Conservation (phyloP, 2,329 filamentous ascomycete species). For the Pestalotiopsis sp. region DNA sequence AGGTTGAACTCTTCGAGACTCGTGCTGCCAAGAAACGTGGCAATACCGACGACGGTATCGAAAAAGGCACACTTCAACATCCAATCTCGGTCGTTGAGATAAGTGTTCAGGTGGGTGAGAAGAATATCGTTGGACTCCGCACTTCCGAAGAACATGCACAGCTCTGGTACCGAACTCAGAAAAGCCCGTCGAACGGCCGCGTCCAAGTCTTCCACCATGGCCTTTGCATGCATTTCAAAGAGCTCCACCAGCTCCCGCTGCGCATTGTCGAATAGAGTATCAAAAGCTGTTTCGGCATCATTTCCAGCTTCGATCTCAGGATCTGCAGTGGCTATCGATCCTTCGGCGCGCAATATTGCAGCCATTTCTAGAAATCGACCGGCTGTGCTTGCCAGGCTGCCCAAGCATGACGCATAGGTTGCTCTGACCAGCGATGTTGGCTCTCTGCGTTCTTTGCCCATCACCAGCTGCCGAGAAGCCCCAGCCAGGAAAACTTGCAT, state of each 20-base stretch:
- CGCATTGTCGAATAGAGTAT: conserved; percentile 86
- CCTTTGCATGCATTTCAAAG: conserved; percentile 87
- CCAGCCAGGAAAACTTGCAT: conserved; percentile 58
- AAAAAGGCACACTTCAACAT: conserved; percentile 96
- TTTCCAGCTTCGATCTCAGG: conserved; percentile 76
- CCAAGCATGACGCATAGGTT: conserved; percentile 90
- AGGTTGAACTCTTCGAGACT: conserved; percentile 94
- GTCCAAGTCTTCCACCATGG: conserved; percentile 84
- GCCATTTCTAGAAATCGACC: conserved; percentile 88
- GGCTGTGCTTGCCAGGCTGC: conserved; percentile 84
- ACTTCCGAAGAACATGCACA: conserved; percentile 94
- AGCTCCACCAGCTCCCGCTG: conserved; percentile 78
- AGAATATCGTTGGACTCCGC: conserved; percentile 95
- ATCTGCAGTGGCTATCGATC: conserved; percentile 75
- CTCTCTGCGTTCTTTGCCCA: conserved; percentile 42
- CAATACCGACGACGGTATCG: conserved; percentile 90
- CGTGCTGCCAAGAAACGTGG: conserved; percentile 84
- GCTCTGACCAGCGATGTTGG: conserved; percentile 77
- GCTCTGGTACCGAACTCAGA: conserved; percentile 83
- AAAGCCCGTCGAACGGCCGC: conserved; percentile 88
- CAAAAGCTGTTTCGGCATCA: conserved; percentile 71
- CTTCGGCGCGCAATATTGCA: conserved; percentile 82
- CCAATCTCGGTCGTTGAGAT: conserved; percentile 96
- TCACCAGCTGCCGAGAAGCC: conserved; percentile 35
- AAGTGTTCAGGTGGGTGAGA: conserved; percentile 93